These are phyloP conservation scores for Cardamine chenopodiifolia DNA, from an alignment of 345 rosid genomes.

Conservation along the genomic window DNA sequence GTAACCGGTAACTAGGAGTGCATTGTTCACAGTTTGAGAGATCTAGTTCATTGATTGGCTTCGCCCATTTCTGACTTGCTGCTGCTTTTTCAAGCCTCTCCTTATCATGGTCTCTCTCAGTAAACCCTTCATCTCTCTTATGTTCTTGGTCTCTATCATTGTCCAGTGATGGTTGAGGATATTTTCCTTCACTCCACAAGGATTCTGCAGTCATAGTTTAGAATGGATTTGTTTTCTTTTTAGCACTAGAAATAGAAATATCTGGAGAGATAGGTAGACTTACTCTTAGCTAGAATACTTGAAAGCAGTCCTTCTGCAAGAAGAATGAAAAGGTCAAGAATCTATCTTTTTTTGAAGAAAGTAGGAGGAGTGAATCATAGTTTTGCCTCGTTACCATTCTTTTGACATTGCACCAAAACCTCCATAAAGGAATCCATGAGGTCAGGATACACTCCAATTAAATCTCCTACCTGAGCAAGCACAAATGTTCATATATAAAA, in stretches of 20 bases:
- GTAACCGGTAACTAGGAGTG: conserved; percentile 92
- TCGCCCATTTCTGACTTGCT: conserved; percentile 64
- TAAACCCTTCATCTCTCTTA: conserved; percentile 54
- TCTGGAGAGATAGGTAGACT: conserved; percentile 38
- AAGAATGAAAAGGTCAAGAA: conserved; percentile 29
- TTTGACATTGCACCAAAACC: conserved; percentile 76
- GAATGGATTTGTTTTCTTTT: background rate
- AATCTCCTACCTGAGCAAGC: conserved; percentile 60
- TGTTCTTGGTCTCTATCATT: conserved; percentile 62
- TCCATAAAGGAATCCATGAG: conserved; percentile 78
- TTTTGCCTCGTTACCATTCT: conserved; percentile 57
- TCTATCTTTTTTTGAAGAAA: background rate
- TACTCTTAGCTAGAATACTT: conserved; percentile 78
- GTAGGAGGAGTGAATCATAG: conserved; percentile 13
- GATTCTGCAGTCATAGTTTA: conserved; percentile 45
- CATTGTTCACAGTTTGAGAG: conserved; percentile 87
- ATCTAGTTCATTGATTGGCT: conserved; percentile 87
- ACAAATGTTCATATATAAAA: conserved; percentile 13
- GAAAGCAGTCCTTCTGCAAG: conserved; percentile 83
- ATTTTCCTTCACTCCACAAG: conserved; percentile 61
- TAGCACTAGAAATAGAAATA: background rate
- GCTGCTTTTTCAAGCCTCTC: conserved; percentile 68
- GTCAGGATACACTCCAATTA: conserved; percentile 75
- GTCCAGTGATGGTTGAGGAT: conserved; percentile 65
- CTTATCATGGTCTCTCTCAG: conserved; percentile 67